Evolutionary conservation across 192 early-diverging fungal species (phyloP).

Genomic region (Umbelopsis sp.): DNA sequence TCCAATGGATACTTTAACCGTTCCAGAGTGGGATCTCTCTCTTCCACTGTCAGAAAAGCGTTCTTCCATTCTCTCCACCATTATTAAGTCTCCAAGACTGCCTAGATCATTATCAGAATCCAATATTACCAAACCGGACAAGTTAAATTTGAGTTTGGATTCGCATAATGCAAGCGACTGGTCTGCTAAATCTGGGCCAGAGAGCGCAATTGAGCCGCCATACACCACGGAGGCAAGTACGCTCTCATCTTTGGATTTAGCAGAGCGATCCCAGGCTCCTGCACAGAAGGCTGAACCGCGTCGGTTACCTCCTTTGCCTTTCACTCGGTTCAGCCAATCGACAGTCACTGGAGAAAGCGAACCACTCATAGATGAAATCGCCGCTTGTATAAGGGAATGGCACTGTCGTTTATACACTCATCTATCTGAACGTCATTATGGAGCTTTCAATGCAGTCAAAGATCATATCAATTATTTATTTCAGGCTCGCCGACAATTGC

Average conservation of each 20-base stretch:
- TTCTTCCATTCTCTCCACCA: neutral
- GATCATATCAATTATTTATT: slow-evolving; percentile 62
- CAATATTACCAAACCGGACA: neutral
- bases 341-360: slow-evolving; percentile 57
- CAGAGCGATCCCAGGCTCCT: neutral
- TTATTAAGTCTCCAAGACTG: neutral
- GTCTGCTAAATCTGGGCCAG: slow-evolving; percentile 5
- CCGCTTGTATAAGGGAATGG: slow-evolving; percentile 67
- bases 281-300: neutral
- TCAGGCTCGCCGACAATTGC: slow-evolving; percentile 60
- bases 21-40: neutral
- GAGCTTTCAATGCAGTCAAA: slow-evolving; percentile 51
- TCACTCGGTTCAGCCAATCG: slow-evolving; percentile 49
- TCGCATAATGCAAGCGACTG: too few relatives aligned
- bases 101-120: slow-evolving; percentile 10
- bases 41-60: neutral
- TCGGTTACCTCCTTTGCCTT: slow-evolving; percentile 43
- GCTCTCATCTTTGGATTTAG: neutral
- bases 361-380: slow-evolving; percentile 69
- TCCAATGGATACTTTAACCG: neutral
- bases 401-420: slow-evolving; percentile 51
- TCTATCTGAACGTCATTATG: slow-evolving; percentile 57
- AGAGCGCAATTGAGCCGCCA: slow-evolving; percentile 13
- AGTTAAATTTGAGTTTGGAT: too few relatives aligned
- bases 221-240: slow-evolving; percentile 4